Evolutionary conservation across 768 basidiomycete species (phyloP), one percentile per base, ranked within the genome.

Genomic region (Coprinellus aureogranulatus): DNA sequence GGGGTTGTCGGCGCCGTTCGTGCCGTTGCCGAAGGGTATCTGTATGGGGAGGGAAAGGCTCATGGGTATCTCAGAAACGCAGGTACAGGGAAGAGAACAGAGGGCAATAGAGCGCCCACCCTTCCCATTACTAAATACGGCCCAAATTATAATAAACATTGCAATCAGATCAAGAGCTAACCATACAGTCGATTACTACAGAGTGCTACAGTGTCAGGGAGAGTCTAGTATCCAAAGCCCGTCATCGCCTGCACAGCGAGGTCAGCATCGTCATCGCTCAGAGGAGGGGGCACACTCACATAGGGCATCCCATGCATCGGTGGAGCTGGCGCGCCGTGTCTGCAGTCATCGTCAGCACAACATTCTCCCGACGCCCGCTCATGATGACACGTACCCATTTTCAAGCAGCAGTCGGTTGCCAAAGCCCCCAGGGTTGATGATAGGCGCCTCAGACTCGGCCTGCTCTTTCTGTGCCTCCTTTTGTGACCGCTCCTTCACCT

Each of bases 381-480:
- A 27, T 52, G 20, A n/a, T 30, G 34, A 30, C 34, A 27, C 50
- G 30, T 20, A 52, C 34, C 57, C 57, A 30, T 58, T 53, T 45
- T 58, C 57, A 18, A 58, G 57, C 57, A 58, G 11, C 44, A 58
- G 57, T 14, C 57, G 41, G 45, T 58, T 58, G 11, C 86, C 80
- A 59, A 85, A 80, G 44, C 81, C 81, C 37, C 88, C 90, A 55
- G 92, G 90, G 68, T 93, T 94, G 74, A 96, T 92, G 63, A 96
- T 92, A 4, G 90, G 89, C 53, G 86, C 85, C 56, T 92, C 87
- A 12, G 92, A 84, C 65, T 96, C 94, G 49, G 86, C 86, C 70
- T 92, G 82, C 77, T 96, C 94, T 76, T 97, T 96, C 69, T 88
- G 86, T 26, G 79, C 81, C 34, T 94, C 90, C 73, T 92, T 94